These are phyloP conservation scores for Harrya chromipes DNA, from an alignment of 768 basidiomycete genomes.

Conservation along the genomic window DNA sequence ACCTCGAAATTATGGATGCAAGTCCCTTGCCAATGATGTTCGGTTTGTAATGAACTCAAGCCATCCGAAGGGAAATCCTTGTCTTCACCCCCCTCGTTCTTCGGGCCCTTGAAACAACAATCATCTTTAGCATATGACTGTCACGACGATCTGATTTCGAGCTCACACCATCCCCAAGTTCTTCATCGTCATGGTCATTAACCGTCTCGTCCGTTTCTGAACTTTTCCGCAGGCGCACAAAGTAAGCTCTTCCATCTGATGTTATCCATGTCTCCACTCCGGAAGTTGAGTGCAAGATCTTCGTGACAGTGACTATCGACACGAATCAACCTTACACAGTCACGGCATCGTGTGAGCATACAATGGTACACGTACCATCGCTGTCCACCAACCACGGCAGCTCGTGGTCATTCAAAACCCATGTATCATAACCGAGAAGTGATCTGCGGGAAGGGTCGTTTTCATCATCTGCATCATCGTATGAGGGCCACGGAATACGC, in stretches of 20 bases:
- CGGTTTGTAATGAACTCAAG: conserved; percentile 7
- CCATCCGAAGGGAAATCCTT: conserved; percentile 1
- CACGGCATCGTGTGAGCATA: background rate
- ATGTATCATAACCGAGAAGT: conserved; percentile 60
- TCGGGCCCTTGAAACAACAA: conserved; percentile 7
- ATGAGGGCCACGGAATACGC: conserved; percentile 78
- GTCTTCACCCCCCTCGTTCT: conserved; percentile 9
- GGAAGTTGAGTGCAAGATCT: conserved; percentile 56
- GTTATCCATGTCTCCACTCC: conserved; percentile 82
- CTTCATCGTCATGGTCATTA: conserved; percentile 33
- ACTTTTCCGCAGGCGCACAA: conserved; percentile 60
- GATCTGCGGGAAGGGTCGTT: conserved; percentile 32
- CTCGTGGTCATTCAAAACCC: conserved; percentile 62
- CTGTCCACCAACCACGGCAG: conserved; percentile 73
- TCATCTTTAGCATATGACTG: conserved; percentile 4
- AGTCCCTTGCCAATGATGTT: conserved; percentile 63
- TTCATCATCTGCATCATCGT: conserved; percentile 40
- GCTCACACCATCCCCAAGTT: conserved; percentile 46
- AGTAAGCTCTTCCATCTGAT: conserved; percentile 79
- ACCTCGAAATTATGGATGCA: conserved; percentile 75
- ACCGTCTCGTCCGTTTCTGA: conserved; percentile 1
- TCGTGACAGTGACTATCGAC: conserved; percentile 55
- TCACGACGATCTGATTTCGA: background rate
- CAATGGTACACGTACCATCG: conserved; percentile 49
- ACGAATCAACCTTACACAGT: background rate